These are phyloP conservation scores for Fereydounia khargensis DNA, from an alignment of 1,284 basidiomycete species.

Conservation along the genomic window DNA sequence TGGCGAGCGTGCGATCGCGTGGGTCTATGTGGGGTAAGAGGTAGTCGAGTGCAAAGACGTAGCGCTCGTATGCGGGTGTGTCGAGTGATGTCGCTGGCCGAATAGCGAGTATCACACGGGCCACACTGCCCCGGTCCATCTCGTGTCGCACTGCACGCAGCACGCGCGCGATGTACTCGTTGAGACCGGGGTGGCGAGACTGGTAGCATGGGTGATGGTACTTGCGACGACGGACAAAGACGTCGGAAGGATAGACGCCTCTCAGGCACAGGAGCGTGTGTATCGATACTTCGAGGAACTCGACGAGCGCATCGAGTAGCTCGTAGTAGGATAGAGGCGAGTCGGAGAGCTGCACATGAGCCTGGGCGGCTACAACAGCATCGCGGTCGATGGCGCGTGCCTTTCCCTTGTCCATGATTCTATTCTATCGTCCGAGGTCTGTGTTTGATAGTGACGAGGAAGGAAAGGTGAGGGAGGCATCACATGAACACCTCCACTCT, in stretches of 20 bases:
- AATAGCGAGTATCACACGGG: too few relatives aligned
- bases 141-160: slow-evolving; percentile 74
- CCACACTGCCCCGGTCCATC: slow-evolving; percentile 67
- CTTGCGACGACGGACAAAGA: slow-evolving; percentile 81
- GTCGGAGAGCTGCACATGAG: slow-evolving; percentile 17
- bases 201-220: slow-evolving; percentile 87
- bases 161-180: slow-evolving; percentile 80
- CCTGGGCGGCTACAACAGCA: slow-evolving; percentile 9
- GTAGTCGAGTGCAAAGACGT: slow-evolving; percentile 64
- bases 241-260: slow-evolving; percentile 79
- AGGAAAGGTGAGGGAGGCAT: too few relatives aligned
- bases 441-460: too few relatives aligned
- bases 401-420: slow-evolving; percentile 28
- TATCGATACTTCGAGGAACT: slow-evolving; percentile 75
- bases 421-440: too few relatives aligned
- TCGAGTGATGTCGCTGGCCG: too few relatives aligned
- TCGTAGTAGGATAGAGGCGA: slow-evolving; percentile 36
- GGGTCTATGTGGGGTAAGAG: slow-evolving; percentile 72
- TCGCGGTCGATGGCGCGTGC: slow-evolving; percentile 12
- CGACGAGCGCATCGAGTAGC: slow-evolving; percentile 23
- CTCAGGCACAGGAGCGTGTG: slow-evolving; percentile 88
- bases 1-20: slow-evolving; percentile 61
- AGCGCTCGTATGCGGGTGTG: slow-evolving; percentile 66
- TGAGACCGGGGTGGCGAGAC: slow-evolving; percentile 80
- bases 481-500: too few relatives aligned